These are phyloP conservation scores for Hypoxylon sp. DNA, from an alignment of 2,329 filamentous ascomycete species.

Conservation along the genomic window DNA sequence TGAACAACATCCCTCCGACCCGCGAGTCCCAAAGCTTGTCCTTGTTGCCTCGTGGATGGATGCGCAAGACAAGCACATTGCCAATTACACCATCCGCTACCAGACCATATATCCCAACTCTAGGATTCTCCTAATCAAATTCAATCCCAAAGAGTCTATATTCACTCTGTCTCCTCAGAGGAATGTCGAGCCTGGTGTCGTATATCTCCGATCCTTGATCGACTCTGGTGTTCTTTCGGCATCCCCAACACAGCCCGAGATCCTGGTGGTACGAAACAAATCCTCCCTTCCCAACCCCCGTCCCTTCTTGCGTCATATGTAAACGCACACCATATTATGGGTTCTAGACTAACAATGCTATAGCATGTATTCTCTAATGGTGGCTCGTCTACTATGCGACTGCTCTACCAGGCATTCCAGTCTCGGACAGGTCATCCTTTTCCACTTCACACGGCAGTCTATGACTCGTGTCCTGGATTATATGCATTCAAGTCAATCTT, in stretches of 20 bases:
- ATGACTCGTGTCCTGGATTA: conserved; percentile 60
- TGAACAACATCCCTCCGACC: conserved; percentile 8
- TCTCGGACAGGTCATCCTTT: conserved; percentile 43
- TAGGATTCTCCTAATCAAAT: conserved; percentile 57
- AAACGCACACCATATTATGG: no score
- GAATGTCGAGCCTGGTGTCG: conserved; percentile 52
- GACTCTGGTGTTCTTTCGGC: conserved; percentile 36
- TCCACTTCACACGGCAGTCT: conserved; percentile 54
- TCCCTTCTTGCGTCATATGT: no score
- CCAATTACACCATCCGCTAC: conserved; percentile 60
- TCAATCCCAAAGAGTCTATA: conserved; percentile 50
- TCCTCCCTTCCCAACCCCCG: neutral
- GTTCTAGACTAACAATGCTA: no score
- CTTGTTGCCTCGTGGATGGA: conserved; percentile 61
- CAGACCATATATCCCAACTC: conserved; percentile 55
- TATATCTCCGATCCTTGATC: conserved; percentile 49
- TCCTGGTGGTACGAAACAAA: conserved; percentile 49
- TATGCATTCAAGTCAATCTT: conserved; percentile 52
- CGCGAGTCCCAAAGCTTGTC: conserved; percentile 54
- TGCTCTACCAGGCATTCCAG: conserved; percentile 50
- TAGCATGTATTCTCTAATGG: conserved; percentile 63
- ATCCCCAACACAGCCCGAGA: conserved; percentile 41
- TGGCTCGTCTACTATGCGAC: conserved; percentile 54
- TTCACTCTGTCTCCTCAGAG: conserved; percentile 45
- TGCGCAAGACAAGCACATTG: conserved; percentile 58